Conservation (phyloP, 1,284 basidiomycete genomes). For the Leccinum subfulvum region DNA sequence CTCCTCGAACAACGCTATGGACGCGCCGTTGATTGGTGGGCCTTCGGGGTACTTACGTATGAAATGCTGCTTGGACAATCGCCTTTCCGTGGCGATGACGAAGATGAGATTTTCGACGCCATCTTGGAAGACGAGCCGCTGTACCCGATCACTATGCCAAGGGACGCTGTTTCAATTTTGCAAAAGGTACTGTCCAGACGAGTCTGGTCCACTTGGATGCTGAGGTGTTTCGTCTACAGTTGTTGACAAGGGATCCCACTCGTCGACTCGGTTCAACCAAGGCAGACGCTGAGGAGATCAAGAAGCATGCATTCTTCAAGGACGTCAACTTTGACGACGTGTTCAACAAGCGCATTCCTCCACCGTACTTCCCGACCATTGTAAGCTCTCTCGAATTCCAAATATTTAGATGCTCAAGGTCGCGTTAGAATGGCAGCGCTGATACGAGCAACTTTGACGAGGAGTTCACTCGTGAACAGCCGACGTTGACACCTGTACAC, state of each 20-base stretch:
- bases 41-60: constrained; percentile 97
- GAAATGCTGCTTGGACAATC: constrained; percentile 99
- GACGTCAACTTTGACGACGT: constrained; percentile 97
- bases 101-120: constrained; percentile 99
- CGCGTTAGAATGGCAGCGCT: constrained; percentile 67
- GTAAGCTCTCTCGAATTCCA: constrained; percentile 46
- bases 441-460: constrained; percentile 92
- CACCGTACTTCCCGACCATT: constrained; percentile 96
- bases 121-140: constrained; percentile 98
- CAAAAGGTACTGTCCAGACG: constrained; percentile 66
- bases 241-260: constrained; percentile 90
- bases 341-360: constrained; percentile 92
- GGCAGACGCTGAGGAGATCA: constrained; percentile 95
- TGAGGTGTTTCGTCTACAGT: constrained; percentile 43
- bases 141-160: constrained; percentile 99
- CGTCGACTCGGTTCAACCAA: constrained; percentile 94
- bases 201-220: not conserved
- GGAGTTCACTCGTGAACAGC: constrained; percentile 96
- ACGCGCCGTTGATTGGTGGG: constrained; percentile 99
- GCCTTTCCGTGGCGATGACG: constrained; percentile 98
- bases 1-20: constrained; percentile 97
- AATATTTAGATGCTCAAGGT: constrained; percentile 7
- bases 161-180: constrained; percentile 93
- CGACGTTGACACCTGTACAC: constrained; percentile 96
- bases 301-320: constrained; percentile 97